phyloP scores from a whole-genome alignment of 1,284 basidiomycete genomes.

The Naganishia sp. region DNA sequence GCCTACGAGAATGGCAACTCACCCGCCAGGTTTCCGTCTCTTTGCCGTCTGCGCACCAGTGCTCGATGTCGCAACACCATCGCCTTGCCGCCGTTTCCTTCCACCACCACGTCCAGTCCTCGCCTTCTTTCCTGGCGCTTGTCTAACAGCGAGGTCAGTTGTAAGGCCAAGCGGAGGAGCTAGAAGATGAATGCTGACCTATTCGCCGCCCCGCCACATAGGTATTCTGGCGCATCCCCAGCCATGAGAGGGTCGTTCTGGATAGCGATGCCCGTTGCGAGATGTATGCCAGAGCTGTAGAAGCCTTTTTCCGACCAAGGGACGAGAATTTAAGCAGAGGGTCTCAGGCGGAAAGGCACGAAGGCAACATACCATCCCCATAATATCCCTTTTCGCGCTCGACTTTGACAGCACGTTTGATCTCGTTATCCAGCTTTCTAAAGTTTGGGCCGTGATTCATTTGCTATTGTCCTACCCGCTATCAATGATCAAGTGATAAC shows the following conservation, averaged over 20 bases:
- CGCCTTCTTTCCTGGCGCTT: slow-evolving; percentile 25
- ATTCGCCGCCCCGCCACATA: slow-evolving; percentile 32
- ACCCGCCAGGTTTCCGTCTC: slow-evolving; percentile 31
- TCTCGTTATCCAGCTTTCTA: slow-evolving; percentile 48
- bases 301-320: slow-evolving; percentile 13
- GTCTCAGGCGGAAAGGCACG: background rate
- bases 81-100: slow-evolving; percentile 15
- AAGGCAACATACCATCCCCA: slow-evolving; percentile 46
- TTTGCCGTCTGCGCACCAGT: slow-evolving; percentile 32
- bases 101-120: slow-evolving; percentile 11
- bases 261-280: slow-evolving; percentile 19
- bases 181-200: background rate
- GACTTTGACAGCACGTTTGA: slow-evolving; percentile 46
- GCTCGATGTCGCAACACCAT: background rate
- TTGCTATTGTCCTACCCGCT: slow-evolving; percentile 39
- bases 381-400: slow-evolving; percentile 49
- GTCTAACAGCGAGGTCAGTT: slow-evolving; percentile 4
- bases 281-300: slow-evolving; percentile 27
- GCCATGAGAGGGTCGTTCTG: slow-evolving; percentile 11
- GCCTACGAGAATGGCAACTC: background rate
- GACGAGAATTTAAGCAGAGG: too few relatives aligned
- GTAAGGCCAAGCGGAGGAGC: background rate
- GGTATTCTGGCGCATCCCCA: slow-evolving; percentile 28
- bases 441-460: slow-evolving; percentile 54
- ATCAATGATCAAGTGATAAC: background rate